Conservation (phyloP, 169 alveolate species). For the Perkinsus olseni region DNA sequence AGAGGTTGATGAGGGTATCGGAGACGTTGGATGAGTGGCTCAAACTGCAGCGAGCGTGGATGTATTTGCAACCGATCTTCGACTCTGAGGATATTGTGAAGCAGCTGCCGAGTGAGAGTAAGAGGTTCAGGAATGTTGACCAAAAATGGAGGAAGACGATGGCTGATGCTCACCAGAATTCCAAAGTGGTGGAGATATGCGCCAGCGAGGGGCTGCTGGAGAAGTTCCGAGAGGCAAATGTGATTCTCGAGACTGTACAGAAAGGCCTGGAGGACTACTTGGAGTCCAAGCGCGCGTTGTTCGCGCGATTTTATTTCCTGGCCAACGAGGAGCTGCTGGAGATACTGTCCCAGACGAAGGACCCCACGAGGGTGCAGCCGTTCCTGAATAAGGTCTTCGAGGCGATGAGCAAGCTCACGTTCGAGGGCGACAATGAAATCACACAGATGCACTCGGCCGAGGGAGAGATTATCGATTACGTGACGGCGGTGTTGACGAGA, state of each 20-base stretch:
- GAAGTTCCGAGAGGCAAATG: slow-evolving; percentile 74
- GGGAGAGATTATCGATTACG: slow-evolving; percentile 50
- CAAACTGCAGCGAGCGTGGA: slow-evolving; percentile 80
- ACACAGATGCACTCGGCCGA: slow-evolving; percentile 76
- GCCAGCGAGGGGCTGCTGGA: slow-evolving; percentile 77
- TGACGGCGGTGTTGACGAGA: not conserved
- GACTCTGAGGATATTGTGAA: slow-evolving; percentile 83
- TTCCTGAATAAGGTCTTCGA: slow-evolving; percentile 88
- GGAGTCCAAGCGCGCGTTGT: slow-evolving; percentile 86
- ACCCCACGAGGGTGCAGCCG: slow-evolving; percentile 83
- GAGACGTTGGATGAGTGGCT: slow-evolving; percentile 77
- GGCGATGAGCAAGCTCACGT: slow-evolving; percentile 69
- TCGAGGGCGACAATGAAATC: slow-evolving; percentile 56
- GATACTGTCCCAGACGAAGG: slow-evolving; percentile 88
- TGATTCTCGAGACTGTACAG: slow-evolving; percentile 77
- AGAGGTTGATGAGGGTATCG: slow-evolving; percentile 60
- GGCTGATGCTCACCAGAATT: slow-evolving; percentile 61
- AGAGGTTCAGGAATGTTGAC: slow-evolving; percentile 82
- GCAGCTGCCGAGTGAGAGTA: slow-evolving; percentile 74
- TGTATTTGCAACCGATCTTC: slow-evolving; percentile 85
- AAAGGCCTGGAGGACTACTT: slow-evolving; percentile 83
- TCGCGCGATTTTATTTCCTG: slow-evolving; percentile 94
- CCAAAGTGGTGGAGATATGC: slow-evolving; percentile 62
- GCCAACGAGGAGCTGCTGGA: slow-evolving; percentile 88
- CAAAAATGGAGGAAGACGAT: slow-evolving; percentile 77